These are phyloP conservation scores for Tetrahymena elliotti DNA, from an alignment of 73 alveolate genomes.

Conservation along the genomic window DNA sequence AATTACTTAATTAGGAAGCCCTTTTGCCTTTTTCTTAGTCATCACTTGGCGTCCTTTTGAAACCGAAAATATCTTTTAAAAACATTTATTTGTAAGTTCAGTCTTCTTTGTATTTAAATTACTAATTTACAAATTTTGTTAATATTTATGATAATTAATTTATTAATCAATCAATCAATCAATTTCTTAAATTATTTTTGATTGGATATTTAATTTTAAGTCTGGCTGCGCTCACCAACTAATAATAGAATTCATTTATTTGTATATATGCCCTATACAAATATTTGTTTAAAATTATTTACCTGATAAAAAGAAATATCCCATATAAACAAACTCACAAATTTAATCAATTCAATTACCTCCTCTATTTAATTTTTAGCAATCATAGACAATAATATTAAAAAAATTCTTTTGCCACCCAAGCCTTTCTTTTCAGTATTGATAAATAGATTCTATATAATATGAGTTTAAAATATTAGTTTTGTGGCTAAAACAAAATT, in stretches of 20 bases:
- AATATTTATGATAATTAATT: too few species aligned
- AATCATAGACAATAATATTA: too few species aligned
- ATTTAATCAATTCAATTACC: too few species aligned
- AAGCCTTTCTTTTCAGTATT: too few species aligned
- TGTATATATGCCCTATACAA: not conserved
- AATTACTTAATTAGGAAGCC: not conserved
- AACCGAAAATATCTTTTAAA: not conserved
- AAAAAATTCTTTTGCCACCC: too few species aligned
- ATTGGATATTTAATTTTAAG: not conserved
- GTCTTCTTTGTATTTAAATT: not conserved
- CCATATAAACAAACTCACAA: too few species aligned
- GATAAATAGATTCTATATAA: too few species aligned
- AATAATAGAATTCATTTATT: too few species aligned
- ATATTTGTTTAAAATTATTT: too few species aligned
- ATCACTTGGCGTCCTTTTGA: not conserved
- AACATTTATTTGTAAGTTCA: not conserved
- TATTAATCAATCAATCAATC: not conserved
- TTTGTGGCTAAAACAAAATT: too few species aligned
- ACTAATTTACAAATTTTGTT: not conserved
- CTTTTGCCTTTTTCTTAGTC: not conserved
- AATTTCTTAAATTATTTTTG: not conserved
- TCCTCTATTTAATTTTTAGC: too few species aligned
- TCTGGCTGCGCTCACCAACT: not conserved
- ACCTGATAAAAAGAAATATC: not conserved
- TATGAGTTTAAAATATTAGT: too few species aligned